Evolutionary conservation across 106 monocot species (phyloP), one percentile per base, ranked within the genome.

Genomic region (Narthecium ossifragum): DNA sequence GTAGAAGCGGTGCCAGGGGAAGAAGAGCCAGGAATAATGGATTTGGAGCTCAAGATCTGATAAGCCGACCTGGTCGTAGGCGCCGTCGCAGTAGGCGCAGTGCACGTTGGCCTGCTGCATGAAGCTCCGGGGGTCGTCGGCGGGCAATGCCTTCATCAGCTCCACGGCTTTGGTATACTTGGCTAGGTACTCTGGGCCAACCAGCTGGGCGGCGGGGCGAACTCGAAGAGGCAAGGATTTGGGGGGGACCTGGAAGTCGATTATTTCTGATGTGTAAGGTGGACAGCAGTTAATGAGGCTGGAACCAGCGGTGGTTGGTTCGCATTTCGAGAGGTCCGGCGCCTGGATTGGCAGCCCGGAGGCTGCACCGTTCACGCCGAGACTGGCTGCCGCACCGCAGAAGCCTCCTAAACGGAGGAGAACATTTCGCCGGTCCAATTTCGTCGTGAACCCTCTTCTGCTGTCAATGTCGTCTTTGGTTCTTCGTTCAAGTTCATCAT

Each of bases 21-120:
- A 71, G 53, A 71, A 71, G 30, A 62, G 30, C 70, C 70, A 71
- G 5, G 54, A 54, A 21, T 39, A 8, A 29, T 71, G 70, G 61
- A 71, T 53, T 32, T 61, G 51, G 52, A 60, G 61, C 46, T 61
- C 18, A 29, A 24, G 18, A 17, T 33, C 13, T 5, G 24, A 6
- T 11, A 25, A 52, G 8, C 22, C 22, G 0, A 32, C 46, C 57
- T 68, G 68, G 57, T 68, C 47, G 68, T 68, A 68, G 21, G 57
- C 54, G 45, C 68, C 68, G 33, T 55, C 56, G 57, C 68, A 68
- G 68, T 68, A 68, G 57, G 56, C 28, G 34, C 68, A 68, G 68
- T 68, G 68, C 28, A 58, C 56, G 48, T 68, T 68, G n/a, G 68
- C 68, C 30, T 68, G 68, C 1, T 55, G 41, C 40, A 31, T 37